Percentiles rank a stretch among this genome's conserved stretches.
Evolutionary conservation across 805 yeast species (phyloP).

Genomic region (Zygosaccharomyces bisporus): DNA sequence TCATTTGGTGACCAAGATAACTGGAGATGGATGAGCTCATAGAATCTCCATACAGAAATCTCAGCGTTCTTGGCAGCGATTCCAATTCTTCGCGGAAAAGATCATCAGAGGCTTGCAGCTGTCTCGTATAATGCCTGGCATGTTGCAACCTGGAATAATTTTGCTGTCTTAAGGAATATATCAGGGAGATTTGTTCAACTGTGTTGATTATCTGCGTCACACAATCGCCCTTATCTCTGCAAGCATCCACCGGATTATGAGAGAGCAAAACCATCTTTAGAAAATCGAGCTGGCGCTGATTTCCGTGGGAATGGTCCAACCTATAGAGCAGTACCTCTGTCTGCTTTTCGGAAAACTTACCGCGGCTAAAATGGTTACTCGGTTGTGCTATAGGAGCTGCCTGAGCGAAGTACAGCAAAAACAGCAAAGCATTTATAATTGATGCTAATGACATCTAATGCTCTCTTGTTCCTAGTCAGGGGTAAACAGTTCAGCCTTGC

Average conservation of each 20-base stretch:
- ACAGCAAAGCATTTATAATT: neutral
- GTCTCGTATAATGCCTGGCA: neutral
- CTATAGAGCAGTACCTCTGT: slow-evolving; percentile 6
- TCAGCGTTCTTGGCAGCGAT: slow-evolving; percentile 3
- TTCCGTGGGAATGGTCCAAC: slow-evolving; percentile 11
- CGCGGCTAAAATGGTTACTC: neutral
- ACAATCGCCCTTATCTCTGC: slow-evolving; percentile 1
- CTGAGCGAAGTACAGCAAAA: neutral
- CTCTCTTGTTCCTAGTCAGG: no score
- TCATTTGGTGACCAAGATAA: slow-evolving; percentile 6
- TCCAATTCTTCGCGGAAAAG: neutral
- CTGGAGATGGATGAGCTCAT: slow-evolving; percentile 1
- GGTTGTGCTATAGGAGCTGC: neutral
- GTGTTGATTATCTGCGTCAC: slow-evolving; percentile 6
- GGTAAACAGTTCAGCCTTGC: no score
- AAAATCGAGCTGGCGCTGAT: slow-evolving; percentile 5
- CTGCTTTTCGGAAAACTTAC: neutral
- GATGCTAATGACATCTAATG: neutral
- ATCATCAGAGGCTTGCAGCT: neutral
- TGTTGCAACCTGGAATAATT: neutral
- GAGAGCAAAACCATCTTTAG: slow-evolving; percentile 5
- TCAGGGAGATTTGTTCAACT: slow-evolving; percentile 9
- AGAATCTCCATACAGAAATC: slow-evolving; percentile 7
- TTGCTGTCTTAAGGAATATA: neutral
- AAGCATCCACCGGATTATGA: slow-evolving; percentile 1